Evolutionary conservation across 352 stramenopile species (phyloP).

Genomic region (Nothophytophthora sp.): DNA sequence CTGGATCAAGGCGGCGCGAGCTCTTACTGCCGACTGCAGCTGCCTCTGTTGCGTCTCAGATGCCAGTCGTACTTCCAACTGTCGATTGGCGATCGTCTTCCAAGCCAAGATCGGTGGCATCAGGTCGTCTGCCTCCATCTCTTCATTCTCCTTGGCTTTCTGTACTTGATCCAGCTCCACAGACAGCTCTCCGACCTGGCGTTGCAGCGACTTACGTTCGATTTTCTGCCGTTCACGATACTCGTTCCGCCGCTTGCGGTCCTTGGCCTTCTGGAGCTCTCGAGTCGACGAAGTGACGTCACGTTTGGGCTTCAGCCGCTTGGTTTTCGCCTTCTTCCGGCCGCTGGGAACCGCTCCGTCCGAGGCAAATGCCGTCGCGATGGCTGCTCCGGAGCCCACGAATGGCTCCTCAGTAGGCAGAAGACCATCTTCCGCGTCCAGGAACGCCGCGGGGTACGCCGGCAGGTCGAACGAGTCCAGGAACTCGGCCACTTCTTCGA

Average conservation of each 20-base stretch:
- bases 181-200: constrained; percentile 6
- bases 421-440: too few relatives aligned
- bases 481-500: background rate
- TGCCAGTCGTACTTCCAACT: constrained; percentile 3
- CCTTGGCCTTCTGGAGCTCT: constrained; percentile 16
- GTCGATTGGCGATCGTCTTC: constrained; percentile 3
- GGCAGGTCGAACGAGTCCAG: too few relatives aligned
- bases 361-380: too few relatives aligned
- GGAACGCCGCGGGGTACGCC: too few relatives aligned
- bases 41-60: constrained; percentile 10
- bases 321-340: too few relatives aligned
- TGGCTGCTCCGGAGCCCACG: too few relatives aligned
- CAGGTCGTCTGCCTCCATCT: too few relatives aligned
- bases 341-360: too few relatives aligned
- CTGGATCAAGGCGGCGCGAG: background rate
- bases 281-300: too few relatives aligned
- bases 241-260: constrained; percentile 3
- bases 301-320: too few relatives aligned
- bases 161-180: constrained; percentile 7
- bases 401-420: too few relatives aligned
- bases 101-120: constrained; percentile 3
- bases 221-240: constrained; percentile 9
- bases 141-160: background rate
- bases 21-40: constrained; percentile 2
- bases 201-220: constrained; percentile 6